Conservation (phyloP, 495 filamentous ascomycete genomes). For the Thermothielavioides terrestris region DNA sequence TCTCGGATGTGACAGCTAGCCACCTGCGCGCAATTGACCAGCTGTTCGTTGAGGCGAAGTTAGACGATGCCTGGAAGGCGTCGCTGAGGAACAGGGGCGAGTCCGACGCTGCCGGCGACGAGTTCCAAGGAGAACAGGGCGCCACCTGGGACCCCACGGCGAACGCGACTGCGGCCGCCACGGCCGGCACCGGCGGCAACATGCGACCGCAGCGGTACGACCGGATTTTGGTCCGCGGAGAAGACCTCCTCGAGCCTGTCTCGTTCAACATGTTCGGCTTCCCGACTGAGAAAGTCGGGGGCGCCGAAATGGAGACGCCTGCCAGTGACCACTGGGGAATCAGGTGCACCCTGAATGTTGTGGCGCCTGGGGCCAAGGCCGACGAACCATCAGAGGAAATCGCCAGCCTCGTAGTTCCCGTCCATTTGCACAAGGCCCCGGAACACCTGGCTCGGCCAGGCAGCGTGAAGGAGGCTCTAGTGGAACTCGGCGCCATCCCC, state of each 20-base stretch:
- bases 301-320: slow-evolving; percentile 13
- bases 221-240: slow-evolving; percentile 41
- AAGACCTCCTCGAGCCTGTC: slow-evolving; percentile 26
- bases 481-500: slow-evolving; percentile 31
- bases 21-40: slow-evolving; percentile 31
- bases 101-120: slow-evolving; percentile 8
- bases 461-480: slow-evolving; percentile 22
- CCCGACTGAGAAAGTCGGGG: slow-evolving; percentile 11
- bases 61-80: slow-evolving; percentile 37
- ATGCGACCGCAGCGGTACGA: slow-evolving; percentile 52
- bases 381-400: slow-evolving; percentile 11
- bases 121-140: slow-evolving; percentile 43
- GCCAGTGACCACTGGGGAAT: slow-evolving; percentile 53
- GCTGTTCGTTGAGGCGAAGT: slow-evolving; percentile 22
- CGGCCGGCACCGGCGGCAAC: slow-evolving; percentile 29
- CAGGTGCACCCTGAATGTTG: slow-evolving; percentile 32
- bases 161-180: slow-evolving; percentile 43
- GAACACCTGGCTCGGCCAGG: slow-evolving; percentile 13
- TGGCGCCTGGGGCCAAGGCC: not conserved
- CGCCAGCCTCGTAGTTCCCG: slow-evolving; percentile 15
- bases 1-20: slow-evolving; percentile 30
- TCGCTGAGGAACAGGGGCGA: slow-evolving; percentile 1
- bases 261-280: slow-evolving; percentile 45
- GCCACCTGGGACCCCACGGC: slow-evolving; percentile 47
- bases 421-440: slow-evolving; percentile 19